phyloP scores from a whole-genome alignment of 1,284 basidiomycete genomes.

The Wallemia ichthyophaga region DNA sequence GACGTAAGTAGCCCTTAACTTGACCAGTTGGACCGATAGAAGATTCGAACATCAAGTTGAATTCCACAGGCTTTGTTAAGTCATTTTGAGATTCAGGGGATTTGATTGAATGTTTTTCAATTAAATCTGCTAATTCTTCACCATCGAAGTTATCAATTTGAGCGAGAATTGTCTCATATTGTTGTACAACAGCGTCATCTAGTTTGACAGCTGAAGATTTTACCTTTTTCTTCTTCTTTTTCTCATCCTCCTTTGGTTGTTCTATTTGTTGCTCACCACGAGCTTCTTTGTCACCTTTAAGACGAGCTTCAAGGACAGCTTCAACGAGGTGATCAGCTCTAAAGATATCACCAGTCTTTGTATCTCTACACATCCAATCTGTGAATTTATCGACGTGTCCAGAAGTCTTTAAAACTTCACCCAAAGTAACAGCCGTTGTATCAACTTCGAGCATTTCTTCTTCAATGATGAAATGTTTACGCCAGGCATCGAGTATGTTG shows the following conservation, averaged over 20 bases:
- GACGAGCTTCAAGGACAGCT: constrained; percentile 59
- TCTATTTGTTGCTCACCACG: constrained; percentile 27
- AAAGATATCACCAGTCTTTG: constrained; percentile 76
- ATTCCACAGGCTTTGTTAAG: constrained; percentile 70
- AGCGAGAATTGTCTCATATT: constrained; percentile 58
- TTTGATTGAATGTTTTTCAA: constrained; percentile 46
- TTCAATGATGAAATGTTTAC: constrained; percentile 92
- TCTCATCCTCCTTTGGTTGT: constrained; percentile 30
- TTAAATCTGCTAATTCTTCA: constrained; percentile 59
- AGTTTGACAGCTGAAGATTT: constrained; percentile 51
- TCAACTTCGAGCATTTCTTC: constrained; percentile 98
- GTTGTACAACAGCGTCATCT: constrained; percentile 37
- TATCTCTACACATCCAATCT: constrained; percentile 98
- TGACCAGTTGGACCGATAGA: constrained; percentile 94
- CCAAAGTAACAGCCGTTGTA: constrained; percentile 88
- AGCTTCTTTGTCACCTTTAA: constrained; percentile 80
- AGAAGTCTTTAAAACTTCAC: constrained; percentile 83
- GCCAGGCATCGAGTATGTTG: constrained; percentile 90
- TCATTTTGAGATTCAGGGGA: constrained; percentile 84
- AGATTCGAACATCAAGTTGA: constrained; percentile 96
- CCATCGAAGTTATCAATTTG: constrained; percentile 90
- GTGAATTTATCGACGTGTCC: constrained; percentile 96
- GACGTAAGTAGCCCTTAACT: constrained; percentile 82
- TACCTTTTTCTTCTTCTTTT: constrained; percentile 53
- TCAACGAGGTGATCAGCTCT: constrained; percentile 93